Evolutionary conservation across 371 early-diverging fungal species (phyloP).

Genomic region (Syncephalastrum racemosum): DNA sequence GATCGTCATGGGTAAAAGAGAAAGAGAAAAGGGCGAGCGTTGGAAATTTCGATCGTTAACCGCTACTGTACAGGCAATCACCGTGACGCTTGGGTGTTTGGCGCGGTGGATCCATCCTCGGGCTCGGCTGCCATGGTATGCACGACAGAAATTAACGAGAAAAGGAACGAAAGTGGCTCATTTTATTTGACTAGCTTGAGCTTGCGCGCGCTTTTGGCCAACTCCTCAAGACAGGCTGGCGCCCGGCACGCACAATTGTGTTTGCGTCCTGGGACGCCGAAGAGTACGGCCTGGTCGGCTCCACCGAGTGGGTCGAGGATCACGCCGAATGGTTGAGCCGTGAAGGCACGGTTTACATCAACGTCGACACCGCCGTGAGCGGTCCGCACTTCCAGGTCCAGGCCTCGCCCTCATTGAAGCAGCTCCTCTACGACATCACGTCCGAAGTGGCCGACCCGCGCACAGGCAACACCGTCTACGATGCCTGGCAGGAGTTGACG

Average conservation of each 20-base stretch:
- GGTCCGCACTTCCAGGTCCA: slow-evolving; percentile 10
- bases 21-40: not conserved
- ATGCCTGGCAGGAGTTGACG: slow-evolving; percentile 16
- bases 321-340: slow-evolving; percentile 50
- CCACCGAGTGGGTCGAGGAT: slow-evolving; percentile 67
- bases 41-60: not conserved
- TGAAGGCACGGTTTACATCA: slow-evolving; percentile 54
- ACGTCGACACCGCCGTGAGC: slow-evolving; percentile 47
- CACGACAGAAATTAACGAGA: not conserved
- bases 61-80: slow-evolving; percentile 49
- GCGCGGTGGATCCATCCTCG: slow-evolving; percentile 68
- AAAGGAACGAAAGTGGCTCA: not conserved
- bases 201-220: slow-evolving; percentile 47
- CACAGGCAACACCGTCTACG: slow-evolving; percentile 14
- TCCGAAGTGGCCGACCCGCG: slow-evolving; percentile 35
- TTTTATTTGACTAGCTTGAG: slow-evolving; percentile 31
- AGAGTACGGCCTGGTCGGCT: slow-evolving; percentile 59
- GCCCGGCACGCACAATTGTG: slow-evolving; percentile 55
- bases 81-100: slow-evolving; percentile 69
- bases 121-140: not conserved
- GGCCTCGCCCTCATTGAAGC: slow-evolving; percentile 39
- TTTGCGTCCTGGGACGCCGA: slow-evolving; percentile 65
- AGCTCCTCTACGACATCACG: slow-evolving; percentile 45
- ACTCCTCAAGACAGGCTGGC: slow-evolving; percentile 55
- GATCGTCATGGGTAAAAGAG: slow-evolving; percentile 49